A percentile compares a stretch with the other conserved stretches of the same genome.
Evolutionary conservation across 2,329 filamentous ascomycete genomes (phyloP).

Genomic region (Fusarium sacchari): DNA sequence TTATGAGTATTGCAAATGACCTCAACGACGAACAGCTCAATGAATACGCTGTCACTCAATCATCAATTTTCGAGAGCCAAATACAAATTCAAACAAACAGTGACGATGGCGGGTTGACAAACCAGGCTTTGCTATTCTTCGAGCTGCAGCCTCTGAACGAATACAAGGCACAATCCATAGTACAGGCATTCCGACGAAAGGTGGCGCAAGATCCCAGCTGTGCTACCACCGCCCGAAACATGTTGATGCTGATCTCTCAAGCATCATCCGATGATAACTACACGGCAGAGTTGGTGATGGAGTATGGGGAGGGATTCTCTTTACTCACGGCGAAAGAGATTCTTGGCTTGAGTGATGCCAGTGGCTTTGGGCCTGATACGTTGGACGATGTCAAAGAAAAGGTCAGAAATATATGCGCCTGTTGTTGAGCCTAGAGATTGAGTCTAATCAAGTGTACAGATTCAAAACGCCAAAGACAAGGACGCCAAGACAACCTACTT

Average conservation of each 20-base stretch:
- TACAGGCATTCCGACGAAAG: constrained; percentile 50
- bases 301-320: constrained; percentile 51
- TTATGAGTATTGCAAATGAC: constrained; percentile 50
- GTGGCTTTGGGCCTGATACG: constrained; percentile 40
- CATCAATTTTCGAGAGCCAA: constrained; percentile 52
- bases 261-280: constrained; percentile 49
- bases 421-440: not conserved
- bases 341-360: constrained; percentile 42
- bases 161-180: constrained; percentile 48
- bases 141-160: constrained; percentile 50
- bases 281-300: constrained; percentile 48
- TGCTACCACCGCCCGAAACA: constrained; percentile 46
- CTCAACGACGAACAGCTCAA: constrained; percentile 48
- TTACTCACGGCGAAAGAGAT: constrained; percentile 47
- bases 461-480: constrained; percentile 41
- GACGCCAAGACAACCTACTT: constrained; percentile 47
- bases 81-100: constrained; percentile 39
- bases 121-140: constrained; percentile 49
- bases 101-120: constrained; percentile 47
- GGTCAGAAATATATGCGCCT: constrained; percentile 29
- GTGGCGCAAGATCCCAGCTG: constrained; percentile 46
- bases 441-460: constrained; percentile 36
- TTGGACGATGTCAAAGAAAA: constrained; percentile 43
- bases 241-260: constrained; percentile 50
- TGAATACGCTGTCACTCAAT: constrained; percentile 52